Conservation (phyloP, 306 rosid species). For the Corylus heterophylla region DNA sequence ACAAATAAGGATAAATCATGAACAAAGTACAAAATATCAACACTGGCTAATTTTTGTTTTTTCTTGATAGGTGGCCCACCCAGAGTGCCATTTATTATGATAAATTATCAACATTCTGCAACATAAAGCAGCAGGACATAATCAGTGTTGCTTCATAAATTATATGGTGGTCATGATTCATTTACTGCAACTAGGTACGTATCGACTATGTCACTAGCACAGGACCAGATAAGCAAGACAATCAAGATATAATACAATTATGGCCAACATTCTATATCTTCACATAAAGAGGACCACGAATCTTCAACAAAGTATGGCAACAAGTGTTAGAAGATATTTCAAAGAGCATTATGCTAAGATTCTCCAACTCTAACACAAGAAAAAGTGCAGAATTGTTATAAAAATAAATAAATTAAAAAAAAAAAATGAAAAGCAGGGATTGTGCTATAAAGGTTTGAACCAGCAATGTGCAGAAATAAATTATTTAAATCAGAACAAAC, state of each 20-base stretch:
- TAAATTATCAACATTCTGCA: no score
- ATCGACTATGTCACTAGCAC: not conserved
- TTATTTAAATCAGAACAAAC: not conserved
- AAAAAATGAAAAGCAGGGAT: not conserved
- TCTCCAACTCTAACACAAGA: not conserved
- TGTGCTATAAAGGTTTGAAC: not conserved
- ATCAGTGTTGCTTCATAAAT: not conserved
- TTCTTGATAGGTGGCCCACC: no score
- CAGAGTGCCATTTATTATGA: no score
- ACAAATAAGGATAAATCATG: not conserved
- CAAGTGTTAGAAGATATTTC: not conserved
- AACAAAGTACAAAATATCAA: not conserved
- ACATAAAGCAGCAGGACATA: no score
- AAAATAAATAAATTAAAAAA: no score
- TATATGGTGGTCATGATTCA: not conserved
- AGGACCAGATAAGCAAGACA: not conserved
- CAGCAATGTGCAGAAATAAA: not conserved
- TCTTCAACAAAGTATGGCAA: not conserved
- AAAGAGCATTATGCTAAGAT: not conserved
- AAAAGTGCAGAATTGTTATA: not conserved
- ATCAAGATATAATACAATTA: not conserved
- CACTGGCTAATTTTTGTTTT: no score
- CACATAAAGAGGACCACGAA: not conserved
- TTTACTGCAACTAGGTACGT: not conserved
- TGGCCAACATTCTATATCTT: not conserved